Evolutionary conservation across 1,139 yeast genomes (phyloP).

Genomic region (Zygosaccharomyces sapae): DNA sequence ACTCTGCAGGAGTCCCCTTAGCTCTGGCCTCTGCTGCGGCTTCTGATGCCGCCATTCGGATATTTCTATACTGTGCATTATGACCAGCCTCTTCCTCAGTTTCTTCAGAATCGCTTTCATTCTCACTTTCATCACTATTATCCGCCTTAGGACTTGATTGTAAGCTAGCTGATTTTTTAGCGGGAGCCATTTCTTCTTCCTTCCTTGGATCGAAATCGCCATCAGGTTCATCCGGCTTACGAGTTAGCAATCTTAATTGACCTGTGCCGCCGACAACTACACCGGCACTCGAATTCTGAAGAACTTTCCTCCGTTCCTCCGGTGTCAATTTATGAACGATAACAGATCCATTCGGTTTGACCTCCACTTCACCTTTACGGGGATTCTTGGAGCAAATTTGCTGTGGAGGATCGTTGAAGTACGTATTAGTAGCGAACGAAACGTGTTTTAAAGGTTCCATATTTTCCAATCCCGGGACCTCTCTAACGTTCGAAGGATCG

Average conservation of each 20-base stretch:
- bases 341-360: slow-evolving; percentile 55
- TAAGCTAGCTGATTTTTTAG: neutral
- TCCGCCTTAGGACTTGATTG: slow-evolving; percentile 7
- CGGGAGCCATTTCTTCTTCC: slow-evolving; percentile 20
- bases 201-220: slow-evolving; percentile 19
- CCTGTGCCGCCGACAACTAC: slow-evolving; percentile 79
- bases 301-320: slow-evolving; percentile 53
- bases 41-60: slow-evolving; percentile 36
- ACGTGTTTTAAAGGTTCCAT: slow-evolving; percentile 57
- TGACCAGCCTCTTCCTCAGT: slow-evolving; percentile 25
- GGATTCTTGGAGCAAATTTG: slow-evolving; percentile 64
- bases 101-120: slow-evolving; percentile 21
- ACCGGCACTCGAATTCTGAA: slow-evolving; percentile 60
- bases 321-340: slow-evolving; percentile 59
- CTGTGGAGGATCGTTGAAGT: slow-evolving; percentile 69
- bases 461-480: slow-evolving; percentile 41
- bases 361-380: slow-evolving; percentile 68
- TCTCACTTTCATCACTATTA: too few relatives aligned
- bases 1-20: slow-evolving; percentile 32
- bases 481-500: slow-evolving; percentile 21
- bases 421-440: slow-evolving; percentile 68
- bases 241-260: slow-evolving; percentile 43
- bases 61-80: slow-evolving; percentile 27
- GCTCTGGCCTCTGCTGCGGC: slow-evolving; percentile 39
- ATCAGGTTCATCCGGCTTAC: slow-evolving; percentile 7